A percentile compares a stretch with the other conserved stretches of the same genome.
These are phyloP conservation scores for Salix exigua DNA, from an alignment of 345 rosid genomes.

Conservation along the genomic window DNA sequence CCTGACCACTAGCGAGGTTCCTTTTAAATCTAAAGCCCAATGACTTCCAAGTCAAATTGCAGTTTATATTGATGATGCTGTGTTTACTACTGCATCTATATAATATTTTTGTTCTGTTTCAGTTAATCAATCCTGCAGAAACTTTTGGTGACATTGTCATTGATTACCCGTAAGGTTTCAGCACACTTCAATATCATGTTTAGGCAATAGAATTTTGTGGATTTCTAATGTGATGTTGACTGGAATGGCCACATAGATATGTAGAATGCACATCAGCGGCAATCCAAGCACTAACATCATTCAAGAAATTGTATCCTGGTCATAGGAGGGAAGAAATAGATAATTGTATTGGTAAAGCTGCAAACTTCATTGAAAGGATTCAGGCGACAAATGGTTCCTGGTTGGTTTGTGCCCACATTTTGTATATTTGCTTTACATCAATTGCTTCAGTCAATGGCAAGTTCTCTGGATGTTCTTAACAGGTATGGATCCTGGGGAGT, in stretches of 20 bases:
- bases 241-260: constrained; percentile 38
- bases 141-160: constrained; percentile 96
- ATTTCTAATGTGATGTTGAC: constrained; percentile 9
- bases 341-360: constrained; percentile 59
- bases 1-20: too few relatives aligned
- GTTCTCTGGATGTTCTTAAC: background rate
- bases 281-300: constrained; percentile 75
- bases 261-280: constrained; percentile 96
- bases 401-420: constrained; percentile 23
- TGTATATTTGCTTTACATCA: background rate
- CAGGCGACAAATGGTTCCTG: constrained; percentile 90
- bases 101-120: constrained; percentile 3
- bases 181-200: constrained; percentile 5
- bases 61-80: too few relatives aligned
- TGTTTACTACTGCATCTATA: background rate
- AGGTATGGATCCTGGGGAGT: constrained; percentile 31
- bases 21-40: too few relatives aligned
- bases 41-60: background rate
- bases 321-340: constrained; percentile 74
- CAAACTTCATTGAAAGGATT: constrained; percentile 54
- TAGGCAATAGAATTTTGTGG: too few relatives aligned
- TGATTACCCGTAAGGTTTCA: constrained; percentile 78
- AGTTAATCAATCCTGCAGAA: constrained; percentile 95
- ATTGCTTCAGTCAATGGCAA: background rate
- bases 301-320: constrained; percentile 61